Evolutionary conservation across 805 yeast species (phyloP), one percentile per base, ranked within the genome.

Genomic region (Candida boleticola): DNA sequence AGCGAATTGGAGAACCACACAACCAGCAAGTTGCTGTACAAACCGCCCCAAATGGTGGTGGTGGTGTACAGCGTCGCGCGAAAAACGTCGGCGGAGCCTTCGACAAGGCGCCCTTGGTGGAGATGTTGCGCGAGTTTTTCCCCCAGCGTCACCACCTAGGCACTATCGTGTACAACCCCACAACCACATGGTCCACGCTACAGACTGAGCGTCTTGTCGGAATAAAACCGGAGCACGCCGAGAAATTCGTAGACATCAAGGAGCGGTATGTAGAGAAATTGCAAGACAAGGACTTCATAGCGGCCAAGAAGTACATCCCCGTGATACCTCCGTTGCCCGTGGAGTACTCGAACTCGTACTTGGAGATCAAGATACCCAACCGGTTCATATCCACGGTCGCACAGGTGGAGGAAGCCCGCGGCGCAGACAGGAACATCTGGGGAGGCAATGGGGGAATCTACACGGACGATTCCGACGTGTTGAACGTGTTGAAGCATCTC

Each of bases 391-490:
- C 61, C 36, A 53, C 63, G 5, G 63, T 69, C 32, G 11, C 27
- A 7, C 27, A 11, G 11, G 23, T 36, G 4, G 20, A 33, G 19
- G 36, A 19, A 5, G 26, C 36, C 4, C n/a, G 17, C n/a, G 25
- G 23, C 29, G 53, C 63, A 29, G 69, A 68, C 39, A 41, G 43
- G 14, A 55, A 52, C 27, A 66, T 80, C 39, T 92, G 98, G 98
- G 99, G 99, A 2, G 75, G 75, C 2, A 57, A 57, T 10, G 77
- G 90, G 1, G 96, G 90, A 34, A 71, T 93, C 0, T 93, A 92
- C 61, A 87, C 97, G 0, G 98, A 93, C 61, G 99, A 92, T 60
- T 85, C 96, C 1, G 96, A 92, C 60, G 66, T 90, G 2, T 72
- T 92, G 29, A 72, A 86, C 4, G 84, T 82, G 0, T 64, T 92